These are phyloP conservation scores for Extremus antarcticus DNA, from an alignment of 495 filamentous ascomycete species.

Conservation along the genomic window DNA sequence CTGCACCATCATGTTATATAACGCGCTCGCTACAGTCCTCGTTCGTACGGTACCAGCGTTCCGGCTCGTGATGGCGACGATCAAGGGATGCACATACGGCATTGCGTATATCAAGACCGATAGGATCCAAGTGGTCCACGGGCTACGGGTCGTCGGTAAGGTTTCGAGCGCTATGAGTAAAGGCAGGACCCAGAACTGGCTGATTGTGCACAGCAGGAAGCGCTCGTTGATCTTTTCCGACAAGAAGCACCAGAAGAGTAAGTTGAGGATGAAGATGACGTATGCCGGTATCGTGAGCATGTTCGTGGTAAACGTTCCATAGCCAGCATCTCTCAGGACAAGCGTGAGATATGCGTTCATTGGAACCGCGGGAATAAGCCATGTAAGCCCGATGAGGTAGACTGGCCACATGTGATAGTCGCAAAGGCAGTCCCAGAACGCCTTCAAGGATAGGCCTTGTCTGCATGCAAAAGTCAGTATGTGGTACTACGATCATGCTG, in stretches of 20 bases:
- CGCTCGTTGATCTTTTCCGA: slow-evolving; percentile 49
- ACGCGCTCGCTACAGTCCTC: slow-evolving; percentile 36
- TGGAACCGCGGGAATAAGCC: slow-evolving; percentile 8
- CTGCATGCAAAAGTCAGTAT: slow-evolving; percentile 13
- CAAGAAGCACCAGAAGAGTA: slow-evolving; percentile 45
- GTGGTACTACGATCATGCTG: not conserved
- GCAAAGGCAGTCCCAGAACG: slow-evolving; percentile 45
- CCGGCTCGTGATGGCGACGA: slow-evolving; percentile 36
- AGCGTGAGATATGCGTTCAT: slow-evolving; percentile 39
- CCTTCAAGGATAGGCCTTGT: slow-evolving; percentile 37
- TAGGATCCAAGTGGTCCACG: slow-evolving; percentile 14
- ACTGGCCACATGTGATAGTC: slow-evolving; percentile 33
- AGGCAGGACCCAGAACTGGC: slow-evolving; percentile 49
- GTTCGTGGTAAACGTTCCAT: slow-evolving; percentile 35
- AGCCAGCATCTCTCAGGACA: slow-evolving; percentile 33
- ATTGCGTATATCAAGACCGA: slow-evolving; percentile 24
- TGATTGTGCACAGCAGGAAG: slow-evolving; percentile 38
- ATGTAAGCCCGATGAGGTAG: slow-evolving; percentile 24
- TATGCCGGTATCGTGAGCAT: slow-evolving; percentile 27
- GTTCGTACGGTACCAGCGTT: slow-evolving; percentile 37
- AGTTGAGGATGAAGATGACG: slow-evolving; percentile 34
- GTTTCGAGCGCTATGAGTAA: slow-evolving; percentile 40
- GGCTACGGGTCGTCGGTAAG: slow-evolving; percentile 27
- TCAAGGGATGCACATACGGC: slow-evolving; percentile 39
- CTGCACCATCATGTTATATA: slow-evolving; percentile 40